Evolutionary conservation across 495 filamentous ascomycete genomes (phyloP), one percentile per base, ranked within the genome.

Genomic region (Staphylotrichum longicolle): DNA sequence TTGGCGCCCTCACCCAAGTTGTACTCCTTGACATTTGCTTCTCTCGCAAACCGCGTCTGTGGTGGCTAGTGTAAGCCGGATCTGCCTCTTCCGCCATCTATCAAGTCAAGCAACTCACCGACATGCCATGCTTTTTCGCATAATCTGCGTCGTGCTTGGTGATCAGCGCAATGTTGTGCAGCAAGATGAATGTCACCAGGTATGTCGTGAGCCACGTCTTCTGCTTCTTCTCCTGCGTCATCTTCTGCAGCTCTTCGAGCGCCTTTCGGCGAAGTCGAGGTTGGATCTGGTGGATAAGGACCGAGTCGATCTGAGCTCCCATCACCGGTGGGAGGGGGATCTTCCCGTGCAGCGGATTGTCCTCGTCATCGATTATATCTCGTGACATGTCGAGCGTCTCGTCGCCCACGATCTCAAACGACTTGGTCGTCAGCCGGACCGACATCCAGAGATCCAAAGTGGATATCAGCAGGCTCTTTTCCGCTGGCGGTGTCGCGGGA

Each of bases 271-370:
- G 79, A 48, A 84, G 74, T 34, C 76, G 79, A n/a, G 80, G 72
- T 50, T 82, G 80, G 42, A 85, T 77, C 54, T 81, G 77, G 59
- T 83, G 79, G 47, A 85, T 84, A 39, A 84, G 71, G 39, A 86
- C 74, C 60, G 79, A 74, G 56, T 85, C 82, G 30, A 86, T 77
- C 61, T 86, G 83, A 34, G 82, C 82, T 39, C 81, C 81, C 80
- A 86, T 81, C 37, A 86, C 81, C 3, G 83, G 83, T 9, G 83
- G 82, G 9, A 85, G 69, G 27, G 83, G 83, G 6, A 84, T 79
- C 54, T 80, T 80, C 42, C 77, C 77, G 33, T 73, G 69, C 48
- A 81, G 75, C 11, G 82, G 77, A 57, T 77, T 83, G 12, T 69
- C 73, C 32, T 74, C 67, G 61, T 83, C 82, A 63, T 81, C 72